A percentile compares a stretch with the other conserved stretches of the same genome.
Evolutionary conservation across 257 asterid genomes (phyloP).

Genomic region (Voacanga thouarsii): DNA sequence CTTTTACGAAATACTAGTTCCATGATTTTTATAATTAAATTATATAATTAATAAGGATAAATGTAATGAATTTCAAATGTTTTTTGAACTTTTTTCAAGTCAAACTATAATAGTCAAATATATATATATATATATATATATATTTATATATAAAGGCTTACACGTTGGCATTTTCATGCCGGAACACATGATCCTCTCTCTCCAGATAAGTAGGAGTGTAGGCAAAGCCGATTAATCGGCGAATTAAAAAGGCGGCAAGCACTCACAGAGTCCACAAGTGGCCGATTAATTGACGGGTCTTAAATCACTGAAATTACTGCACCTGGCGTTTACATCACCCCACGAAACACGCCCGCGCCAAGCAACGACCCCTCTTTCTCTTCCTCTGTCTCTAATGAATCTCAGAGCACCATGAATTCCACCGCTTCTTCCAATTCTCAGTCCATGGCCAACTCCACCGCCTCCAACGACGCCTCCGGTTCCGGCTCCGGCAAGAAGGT

Average conservation of each 20-base stretch:
- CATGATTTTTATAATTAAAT: too few relatives aligned
- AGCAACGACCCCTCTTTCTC: not conserved
- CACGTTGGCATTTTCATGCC: too few relatives aligned
- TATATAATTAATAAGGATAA: too few relatives aligned
- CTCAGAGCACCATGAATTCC: conserved; percentile 32
- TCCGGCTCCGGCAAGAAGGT: conserved; percentile 56
- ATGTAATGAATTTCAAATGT: too few relatives aligned
- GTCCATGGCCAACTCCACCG: conserved; percentile 28
- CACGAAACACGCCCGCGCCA: conserved; percentile 25
- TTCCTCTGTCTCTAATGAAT: not conserved
- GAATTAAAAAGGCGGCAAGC: not conserved
- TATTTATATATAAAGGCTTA: too few relatives aligned
- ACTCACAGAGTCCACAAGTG: not conserved
- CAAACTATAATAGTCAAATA: too few relatives aligned
- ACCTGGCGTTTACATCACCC: conserved; percentile 7
- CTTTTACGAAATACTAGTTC: too few relatives aligned
- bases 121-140: too few relatives aligned
- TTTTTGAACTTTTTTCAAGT: too few relatives aligned
- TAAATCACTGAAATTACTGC: conserved; percentile 14
- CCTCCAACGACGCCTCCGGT: conserved; percentile 24
- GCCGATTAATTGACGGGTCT: conserved; percentile 33
- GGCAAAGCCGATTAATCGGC: conserved; percentile 15
- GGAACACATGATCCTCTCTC: too few relatives aligned
- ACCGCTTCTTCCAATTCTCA: conserved; percentile 35
- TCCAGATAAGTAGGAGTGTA: too few relatives aligned